Evolutionary conservation across 164 flowering plant genomes (phyloP).

Genomic region (Vitis cinerea): DNA sequence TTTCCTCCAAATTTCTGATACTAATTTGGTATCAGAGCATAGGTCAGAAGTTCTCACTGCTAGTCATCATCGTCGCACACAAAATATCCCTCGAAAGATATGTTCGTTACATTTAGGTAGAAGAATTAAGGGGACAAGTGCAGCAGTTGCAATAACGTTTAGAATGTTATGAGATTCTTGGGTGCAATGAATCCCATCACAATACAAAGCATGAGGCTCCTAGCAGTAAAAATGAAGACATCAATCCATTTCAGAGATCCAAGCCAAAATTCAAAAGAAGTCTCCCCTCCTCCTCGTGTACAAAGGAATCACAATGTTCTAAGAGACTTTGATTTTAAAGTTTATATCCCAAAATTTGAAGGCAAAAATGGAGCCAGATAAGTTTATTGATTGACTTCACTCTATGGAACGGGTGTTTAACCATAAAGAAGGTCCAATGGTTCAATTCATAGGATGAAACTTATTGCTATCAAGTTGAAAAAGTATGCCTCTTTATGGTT

Average conservation of each 20-base stretch:
- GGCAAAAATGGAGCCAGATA: conserved; percentile 7
- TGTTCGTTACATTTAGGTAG: too few species aligned
- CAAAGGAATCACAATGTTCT: background rate
- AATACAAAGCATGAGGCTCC: background rate
- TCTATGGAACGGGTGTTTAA: conserved; percentile 5
- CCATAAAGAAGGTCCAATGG: background rate
- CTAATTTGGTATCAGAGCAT: too few species aligned
- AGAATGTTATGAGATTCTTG: background rate
- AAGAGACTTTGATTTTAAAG: background rate
- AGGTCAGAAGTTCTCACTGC: too few species aligned
- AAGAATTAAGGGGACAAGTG: too few species aligned
- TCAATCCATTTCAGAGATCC: background rate
- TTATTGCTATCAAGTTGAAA: conserved; percentile 2
- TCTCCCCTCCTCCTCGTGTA: background rate
- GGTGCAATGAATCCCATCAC: background rate
- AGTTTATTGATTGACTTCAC: conserved; percentile 16
- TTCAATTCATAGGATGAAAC: conserved; percentile 1
- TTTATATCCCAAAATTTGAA: conserved; percentile 1
- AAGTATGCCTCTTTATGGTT: too few species aligned
- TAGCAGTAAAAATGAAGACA: background rate
- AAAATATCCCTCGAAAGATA: too few species aligned
- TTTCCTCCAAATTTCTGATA: too few species aligned
- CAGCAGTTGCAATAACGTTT: background rate
- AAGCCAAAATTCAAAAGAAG: too few species aligned
- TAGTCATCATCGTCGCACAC: too few species aligned